Base-by-base conservation (phyloP, 108 stramenopile species). In the Cyclotella choctawhatcheeana region DNA sequence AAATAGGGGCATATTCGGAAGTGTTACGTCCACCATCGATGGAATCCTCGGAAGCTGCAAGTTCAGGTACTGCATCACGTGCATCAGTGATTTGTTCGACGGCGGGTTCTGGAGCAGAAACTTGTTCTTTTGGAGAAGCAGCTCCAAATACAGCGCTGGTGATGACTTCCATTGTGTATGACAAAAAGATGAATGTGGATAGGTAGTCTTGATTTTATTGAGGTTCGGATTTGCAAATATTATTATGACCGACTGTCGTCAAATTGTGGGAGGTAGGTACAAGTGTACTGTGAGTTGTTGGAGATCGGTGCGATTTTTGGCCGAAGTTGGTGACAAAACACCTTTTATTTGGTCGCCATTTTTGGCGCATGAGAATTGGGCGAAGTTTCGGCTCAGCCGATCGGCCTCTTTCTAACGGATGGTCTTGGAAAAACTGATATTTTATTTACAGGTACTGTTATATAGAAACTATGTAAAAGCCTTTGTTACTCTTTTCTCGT, bases 131-230 rank as follows among this genome's bases (percentile, higher is more conserved):
- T 27, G 30, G 29, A 56, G 55, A 30, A 1, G 31, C 7, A n/a
- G 55, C 10, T 56, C 55, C 55, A 30, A 56, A 12, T 10, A 0
- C 10, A 13, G 55, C 10, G 27, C 2, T 56, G 55, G 55, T 31
- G 55, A 31, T 31, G 12, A 56, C 55, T 29, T 56, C 3, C 55
- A 56, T 56, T 2, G 55, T 48, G 47, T 48, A 48, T 10, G 47
- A n/a, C 18, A n/a, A n/a, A n/a, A n/a, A n/a, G n/a, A n/a, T n/a
- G n/a, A n/a, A n/a, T 10, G n/a, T 17, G 12, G 8, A n/a, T 10
- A 48, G 4, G 47, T n/a, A n/a, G 16, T 48, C 4, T 48, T 10
- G 47, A n/a, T n/a, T 10, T 4, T n/a, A n/a, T 10, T n/a, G 47
- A n/a, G 47, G 18, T 10, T 17, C 4, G 4, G 47, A 48, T 40